Percentiles rank a stretch among this genome's conserved stretches.
These are phyloP conservation scores for Suillus fuscotomentosus DNA, from an alignment of 768 basidiomycete species.

Conservation along the genomic window DNA sequence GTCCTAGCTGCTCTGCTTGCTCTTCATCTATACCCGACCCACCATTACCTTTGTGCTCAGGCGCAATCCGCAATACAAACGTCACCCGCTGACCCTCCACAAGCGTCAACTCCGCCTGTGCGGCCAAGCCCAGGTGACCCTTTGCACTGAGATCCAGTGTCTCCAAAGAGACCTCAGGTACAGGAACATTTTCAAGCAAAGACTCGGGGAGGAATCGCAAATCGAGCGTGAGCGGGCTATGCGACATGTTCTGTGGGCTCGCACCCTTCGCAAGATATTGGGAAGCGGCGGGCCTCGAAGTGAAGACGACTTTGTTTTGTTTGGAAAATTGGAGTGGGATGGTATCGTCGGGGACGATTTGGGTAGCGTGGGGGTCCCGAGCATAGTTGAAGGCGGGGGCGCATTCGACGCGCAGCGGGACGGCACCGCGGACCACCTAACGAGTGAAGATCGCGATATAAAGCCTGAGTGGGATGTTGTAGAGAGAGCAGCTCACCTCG, in stretches of 20 bases:
- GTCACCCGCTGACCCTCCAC: constrained; percentile 88
- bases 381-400: constrained; percentile 98
- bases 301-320: constrained; percentile 63
- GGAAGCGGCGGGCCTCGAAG: constrained; percentile 28
- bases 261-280: not conserved
- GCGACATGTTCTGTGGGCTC: constrained; percentile 21
- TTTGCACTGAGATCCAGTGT: constrained; percentile 63
- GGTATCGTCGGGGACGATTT: constrained; percentile 50
- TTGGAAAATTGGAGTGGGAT: constrained; percentile 25
- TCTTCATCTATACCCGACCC: constrained; percentile 33
- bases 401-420: constrained; percentile 84
- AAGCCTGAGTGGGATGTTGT: not conserved
- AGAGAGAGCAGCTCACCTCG: constrained; percentile 43
- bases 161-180: constrained; percentile 56
- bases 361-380: constrained; percentile 65
- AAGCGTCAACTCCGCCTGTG: constrained; percentile 58
- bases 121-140: constrained; percentile 74
- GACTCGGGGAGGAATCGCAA: constrained; percentile 71
- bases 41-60: constrained; percentile 29
- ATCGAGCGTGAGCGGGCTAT: constrained; percentile 53
- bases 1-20: constrained; percentile 43
- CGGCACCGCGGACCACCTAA: constrained; percentile 77
- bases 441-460: not conserved
- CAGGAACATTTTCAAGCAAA: constrained; percentile 45
- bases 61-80: constrained; percentile 77